Percentiles rank a stretch among this genome's conserved stretches.
These are phyloP conservation scores for Calonectria pseudoreteaudii DNA, from an alignment of 2,329 filamentous ascomycete genomes.

Conservation along the genomic window DNA sequence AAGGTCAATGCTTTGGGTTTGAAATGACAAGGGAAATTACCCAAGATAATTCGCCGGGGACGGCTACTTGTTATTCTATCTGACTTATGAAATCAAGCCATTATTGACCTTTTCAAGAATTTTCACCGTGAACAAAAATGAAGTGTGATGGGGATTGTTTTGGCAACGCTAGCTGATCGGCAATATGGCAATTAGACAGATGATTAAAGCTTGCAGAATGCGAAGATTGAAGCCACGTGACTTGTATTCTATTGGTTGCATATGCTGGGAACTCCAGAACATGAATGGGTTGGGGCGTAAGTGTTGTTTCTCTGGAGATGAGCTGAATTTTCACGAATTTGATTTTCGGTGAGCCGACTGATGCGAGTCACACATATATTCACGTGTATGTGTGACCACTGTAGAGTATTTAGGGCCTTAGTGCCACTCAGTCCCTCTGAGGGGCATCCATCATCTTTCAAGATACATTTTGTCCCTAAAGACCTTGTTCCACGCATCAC, in stretches of 20 bases:
- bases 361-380: too few species aligned
- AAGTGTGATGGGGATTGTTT: background rate
- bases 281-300: background rate
- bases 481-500: too few species aligned
- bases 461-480: too few species aligned
- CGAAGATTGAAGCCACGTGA: background rate
- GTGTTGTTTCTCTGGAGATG: background rate
- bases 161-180: background rate
- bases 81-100: background rate
- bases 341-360: too few species aligned
- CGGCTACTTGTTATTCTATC: background rate
- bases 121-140: background rate
- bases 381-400: too few species aligned
- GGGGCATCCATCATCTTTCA: too few species aligned
- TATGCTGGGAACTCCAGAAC: background rate
- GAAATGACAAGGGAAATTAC: background rate
- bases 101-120: background rate
- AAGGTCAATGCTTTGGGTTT: background rate
- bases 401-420: too few species aligned
- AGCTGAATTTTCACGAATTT: background rate
- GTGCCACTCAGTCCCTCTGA: too few species aligned
- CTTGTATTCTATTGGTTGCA: background rate
- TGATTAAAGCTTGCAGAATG: background rate
- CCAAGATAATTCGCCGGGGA: background rate
- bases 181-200: background rate